Percentiles rank a stretch among this genome's conserved stretches.
Evolutionary conservation across 495 filamentous ascomycete species (phyloP).

Genomic region (Pseudomonodictys pantanalensis): DNA sequence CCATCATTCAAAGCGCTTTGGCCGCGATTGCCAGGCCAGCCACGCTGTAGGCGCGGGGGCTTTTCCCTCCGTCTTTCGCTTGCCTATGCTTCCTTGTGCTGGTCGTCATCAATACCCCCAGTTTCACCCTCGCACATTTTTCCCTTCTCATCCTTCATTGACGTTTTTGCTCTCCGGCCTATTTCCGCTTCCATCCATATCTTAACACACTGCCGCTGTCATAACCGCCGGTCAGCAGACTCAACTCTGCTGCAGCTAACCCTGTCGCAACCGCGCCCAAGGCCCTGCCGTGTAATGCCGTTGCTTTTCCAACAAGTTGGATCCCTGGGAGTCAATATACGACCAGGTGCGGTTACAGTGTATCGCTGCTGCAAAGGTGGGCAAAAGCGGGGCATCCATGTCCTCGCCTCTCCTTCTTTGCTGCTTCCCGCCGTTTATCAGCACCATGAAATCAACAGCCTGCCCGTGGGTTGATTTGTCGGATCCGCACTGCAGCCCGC

Average conservation of each 20-base stretch:
- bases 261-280: slow-evolving; percentile 3
- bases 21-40: slow-evolving; percentile 10
- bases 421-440: slow-evolving; percentile 6
- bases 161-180: neutral
- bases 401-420: neutral
- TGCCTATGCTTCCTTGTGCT: slow-evolving; percentile 4
- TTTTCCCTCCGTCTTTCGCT: neutral
- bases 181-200: slow-evolving; percentile 1
- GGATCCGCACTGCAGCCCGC: slow-evolving; percentile 1
- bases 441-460: slow-evolving; percentile 1
- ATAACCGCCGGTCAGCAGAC: slow-evolving; percentile 22
- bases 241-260: slow-evolving; percentile 8
- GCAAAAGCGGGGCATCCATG: slow-evolving; percentile 7
- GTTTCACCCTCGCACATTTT: slow-evolving; percentile 22
- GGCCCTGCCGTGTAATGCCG: slow-evolving; percentile 2
- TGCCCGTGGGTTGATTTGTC: slow-evolving; percentile 11
- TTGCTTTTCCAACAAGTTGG: slow-evolving; percentile 10
- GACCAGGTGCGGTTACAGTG: slow-evolving; percentile 14
- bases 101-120: slow-evolving; percentile 5
- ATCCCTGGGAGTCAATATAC: neutral
- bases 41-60: neutral
- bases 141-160: slow-evolving; percentile 1
- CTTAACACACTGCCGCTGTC: slow-evolving; percentile 12
- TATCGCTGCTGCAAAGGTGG: neutral
- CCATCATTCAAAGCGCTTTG: neutral